These are phyloP conservation scores for Hyaloscypha bicolor DNA, from an alignment of 495 filamentous ascomycete genomes.

Conservation along the genomic window DNA sequence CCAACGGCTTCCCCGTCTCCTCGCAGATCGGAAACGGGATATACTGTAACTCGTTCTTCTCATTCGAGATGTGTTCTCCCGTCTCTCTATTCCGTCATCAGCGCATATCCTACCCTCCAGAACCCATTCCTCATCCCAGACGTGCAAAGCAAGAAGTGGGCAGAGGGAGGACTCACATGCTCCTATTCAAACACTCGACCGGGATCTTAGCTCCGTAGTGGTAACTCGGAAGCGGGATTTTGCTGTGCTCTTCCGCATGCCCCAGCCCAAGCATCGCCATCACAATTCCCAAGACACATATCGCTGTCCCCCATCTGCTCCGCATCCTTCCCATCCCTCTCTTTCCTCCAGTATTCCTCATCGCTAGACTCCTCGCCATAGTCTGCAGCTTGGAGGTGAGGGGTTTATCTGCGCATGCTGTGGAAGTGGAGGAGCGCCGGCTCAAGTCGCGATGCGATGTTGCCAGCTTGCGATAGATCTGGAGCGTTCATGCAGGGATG, in stretches of 20 bases:
- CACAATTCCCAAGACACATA: neutral
- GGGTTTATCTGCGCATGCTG: neutral
- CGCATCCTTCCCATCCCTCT: neutral
- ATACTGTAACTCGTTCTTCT: conserved; percentile 83
- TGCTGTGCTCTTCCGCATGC: conserved; percentile 22
- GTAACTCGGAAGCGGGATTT: conserved; percentile 38
- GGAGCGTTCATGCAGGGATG: neutral
- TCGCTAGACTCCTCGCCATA: neutral
- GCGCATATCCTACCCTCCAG: neutral
- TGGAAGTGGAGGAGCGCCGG: neutral
- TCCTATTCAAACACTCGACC: conserved; percentile 68
- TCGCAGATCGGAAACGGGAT: conserved; percentile 91
- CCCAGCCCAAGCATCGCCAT: neutral
- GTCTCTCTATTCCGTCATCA: conserved; percentile 51
- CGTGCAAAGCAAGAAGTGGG: no score
- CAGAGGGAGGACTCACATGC: conserved; percentile 52
- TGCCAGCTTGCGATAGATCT: conserved; percentile 8
- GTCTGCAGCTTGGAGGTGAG: neutral
- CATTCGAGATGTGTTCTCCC: conserved; percentile 77
- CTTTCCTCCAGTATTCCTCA: neutral
- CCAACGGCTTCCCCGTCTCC: conserved; percentile 80
- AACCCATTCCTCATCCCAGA: neutral
- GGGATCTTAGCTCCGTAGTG: conserved; percentile 52
- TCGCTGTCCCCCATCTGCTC: neutral
- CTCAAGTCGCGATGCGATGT: neutral